Conservation (phyloP, 2,329 filamentous ascomycete genomes). For the Colletotrichum acutatum region DNA sequence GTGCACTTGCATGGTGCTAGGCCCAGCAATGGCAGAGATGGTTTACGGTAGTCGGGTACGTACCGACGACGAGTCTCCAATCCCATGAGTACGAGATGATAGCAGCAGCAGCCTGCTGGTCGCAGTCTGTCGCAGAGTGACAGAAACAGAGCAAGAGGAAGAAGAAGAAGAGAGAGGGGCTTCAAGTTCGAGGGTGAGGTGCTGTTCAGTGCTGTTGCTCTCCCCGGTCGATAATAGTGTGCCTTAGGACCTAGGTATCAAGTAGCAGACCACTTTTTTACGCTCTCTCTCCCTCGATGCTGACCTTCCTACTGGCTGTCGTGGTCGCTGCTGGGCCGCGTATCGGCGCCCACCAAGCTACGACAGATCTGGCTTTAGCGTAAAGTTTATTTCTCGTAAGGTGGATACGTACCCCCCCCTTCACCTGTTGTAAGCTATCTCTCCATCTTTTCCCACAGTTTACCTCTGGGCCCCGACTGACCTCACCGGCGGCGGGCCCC, state of each 20-base stretch:
- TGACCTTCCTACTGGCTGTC: not conserved
- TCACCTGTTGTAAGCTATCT: not conserved
- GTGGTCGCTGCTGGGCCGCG: slow-evolving; percentile 24
- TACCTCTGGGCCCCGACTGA: slow-evolving; percentile 1
- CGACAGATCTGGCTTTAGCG: not conserved
- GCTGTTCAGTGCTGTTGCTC: not conserved
- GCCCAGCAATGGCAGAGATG: not conserved
- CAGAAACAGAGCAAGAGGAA: too few species aligned
- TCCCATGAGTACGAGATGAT: not conserved
- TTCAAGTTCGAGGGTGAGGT: too few species aligned
- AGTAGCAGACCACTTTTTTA: not conserved
- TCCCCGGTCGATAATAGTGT: slow-evolving; percentile 10
- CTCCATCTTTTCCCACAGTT: slow-evolving; percentile 18
- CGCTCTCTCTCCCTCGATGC: not conserved
- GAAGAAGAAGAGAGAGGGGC: too few species aligned
- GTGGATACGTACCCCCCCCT: not conserved
- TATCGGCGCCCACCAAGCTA: slow-evolving; percentile 22
- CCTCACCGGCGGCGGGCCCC: not conserved
- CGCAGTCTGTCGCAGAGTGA: too few species aligned
- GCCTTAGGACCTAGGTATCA: too few species aligned
- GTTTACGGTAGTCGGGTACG: slow-evolving; percentile 26
- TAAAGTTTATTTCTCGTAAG: slow-evolving; percentile 30
- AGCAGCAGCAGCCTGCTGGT: too few species aligned
- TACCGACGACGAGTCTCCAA: not conserved
- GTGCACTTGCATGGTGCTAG: slow-evolving; percentile 11